These are phyloP conservation scores for Chaetomium sp. DNA, from an alignment of 2,329 filamentous ascomycete species.

Conservation along the genomic window DNA sequence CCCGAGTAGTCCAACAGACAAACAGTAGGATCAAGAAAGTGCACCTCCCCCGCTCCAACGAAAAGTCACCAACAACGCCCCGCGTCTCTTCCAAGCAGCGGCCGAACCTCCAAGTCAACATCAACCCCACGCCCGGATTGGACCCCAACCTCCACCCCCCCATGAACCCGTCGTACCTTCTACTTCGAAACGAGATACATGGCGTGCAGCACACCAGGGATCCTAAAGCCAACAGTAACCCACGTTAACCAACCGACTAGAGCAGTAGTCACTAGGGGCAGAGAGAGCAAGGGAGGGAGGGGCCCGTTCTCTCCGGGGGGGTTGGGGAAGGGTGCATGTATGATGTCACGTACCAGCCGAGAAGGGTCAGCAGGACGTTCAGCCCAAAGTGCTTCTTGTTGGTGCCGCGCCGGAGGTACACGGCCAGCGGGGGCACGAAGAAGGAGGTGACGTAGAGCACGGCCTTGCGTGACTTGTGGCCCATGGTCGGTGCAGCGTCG, in stretches of 20 bases:
- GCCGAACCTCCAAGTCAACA: neutral
- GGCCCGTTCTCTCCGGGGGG: neutral
- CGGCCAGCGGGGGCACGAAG: slow-evolving; percentile 21
- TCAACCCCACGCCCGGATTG: neutral
- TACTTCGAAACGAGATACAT: slow-evolving; percentile 20
- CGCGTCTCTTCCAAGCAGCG: neutral
- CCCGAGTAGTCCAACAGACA: neutral
- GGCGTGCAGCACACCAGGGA: slow-evolving; percentile 22
- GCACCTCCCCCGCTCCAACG: neutral
- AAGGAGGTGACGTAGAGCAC: slow-evolving; percentile 19
- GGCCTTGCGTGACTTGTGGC: slow-evolving; percentile 13
- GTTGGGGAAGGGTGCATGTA: neutral
- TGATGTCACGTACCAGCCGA: slow-evolving; percentile 18
- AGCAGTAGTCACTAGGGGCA: no score
- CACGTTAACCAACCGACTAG: neutral
- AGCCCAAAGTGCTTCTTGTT: slow-evolving; percentile 1
- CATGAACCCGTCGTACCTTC: slow-evolving; percentile 6
- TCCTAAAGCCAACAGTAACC: neutral
- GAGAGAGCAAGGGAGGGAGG: neutral
- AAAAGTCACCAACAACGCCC: neutral
- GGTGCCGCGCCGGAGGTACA: slow-evolving; percentile 18
- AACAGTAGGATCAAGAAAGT: neutral
- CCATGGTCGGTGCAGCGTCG: neutral
- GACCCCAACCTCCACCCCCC: neutral
- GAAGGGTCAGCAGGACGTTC: slow-evolving; percentile 17